phyloP scores from a whole-genome alignment of 371 early-diverging fungal species.

The Circinella minor region DNA sequence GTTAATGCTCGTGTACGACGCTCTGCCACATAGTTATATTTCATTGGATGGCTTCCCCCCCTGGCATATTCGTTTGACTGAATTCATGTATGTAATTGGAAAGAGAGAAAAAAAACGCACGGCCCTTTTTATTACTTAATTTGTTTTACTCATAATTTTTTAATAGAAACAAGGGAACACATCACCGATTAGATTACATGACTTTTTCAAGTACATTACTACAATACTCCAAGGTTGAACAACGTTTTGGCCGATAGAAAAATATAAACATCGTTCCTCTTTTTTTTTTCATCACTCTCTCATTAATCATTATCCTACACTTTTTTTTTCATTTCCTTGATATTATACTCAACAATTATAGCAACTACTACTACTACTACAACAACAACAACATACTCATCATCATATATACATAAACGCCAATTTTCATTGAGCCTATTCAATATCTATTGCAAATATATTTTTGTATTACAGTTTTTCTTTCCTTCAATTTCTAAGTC shows the following conservation, averaged over 20 bases:
- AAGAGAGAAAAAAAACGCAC: constrained; percentile 1
- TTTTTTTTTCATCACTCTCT: no score
- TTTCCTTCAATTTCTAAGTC: no score
- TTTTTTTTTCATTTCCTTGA: not conserved
- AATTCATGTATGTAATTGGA: constrained; percentile 53
- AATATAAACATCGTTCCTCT: not conserved
- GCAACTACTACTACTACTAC: no score
- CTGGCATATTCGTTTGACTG: constrained; percentile 68
- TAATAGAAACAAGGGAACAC: constrained; percentile 16
- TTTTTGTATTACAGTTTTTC: no score
- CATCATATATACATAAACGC: no score
- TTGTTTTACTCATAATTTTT: not conserved
- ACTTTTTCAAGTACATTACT: constrained; percentile 49
- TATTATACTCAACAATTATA: no score
- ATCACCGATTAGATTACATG: constrained; percentile 43
- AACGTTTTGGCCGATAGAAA: constrained; percentile 52
- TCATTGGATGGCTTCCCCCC: constrained; percentile 65
- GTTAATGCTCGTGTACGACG: constrained; percentile 61
- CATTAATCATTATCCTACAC: not conserved
- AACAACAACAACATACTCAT: no score
- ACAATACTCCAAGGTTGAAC: constrained; percentile 55
- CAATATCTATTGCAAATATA: no score
- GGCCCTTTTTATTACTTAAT: not conserved
- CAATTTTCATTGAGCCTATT: no score
- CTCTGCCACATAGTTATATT: constrained; percentile 55